Base-by-base conservation (phyloP, 2,329 filamentous ascomycete genomes). In the Sporothrix sp. region DNA sequence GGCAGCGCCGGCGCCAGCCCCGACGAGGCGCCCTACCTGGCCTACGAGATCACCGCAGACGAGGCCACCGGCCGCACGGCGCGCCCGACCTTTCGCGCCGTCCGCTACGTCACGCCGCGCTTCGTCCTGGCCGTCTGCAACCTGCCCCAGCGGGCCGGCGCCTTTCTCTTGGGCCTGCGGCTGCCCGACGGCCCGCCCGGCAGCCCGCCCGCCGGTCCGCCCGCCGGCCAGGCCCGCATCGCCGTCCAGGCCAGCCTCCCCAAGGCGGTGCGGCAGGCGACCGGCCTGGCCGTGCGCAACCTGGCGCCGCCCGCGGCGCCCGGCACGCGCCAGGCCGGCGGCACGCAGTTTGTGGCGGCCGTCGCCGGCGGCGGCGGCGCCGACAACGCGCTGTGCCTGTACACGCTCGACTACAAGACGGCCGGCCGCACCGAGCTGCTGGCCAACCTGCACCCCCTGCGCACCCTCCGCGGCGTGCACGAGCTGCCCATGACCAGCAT, bases 281-380 rank as follows among this genome's bases (percentile, higher is more conserved):
- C 87, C 0, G 84, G 85, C 9, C 73, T 97, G 46, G 86, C 93
- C 46, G 80, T 91, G 45, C 81, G 81, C 53, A 79, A 83, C 52
- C 74, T 96, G 9, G 74, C 77, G 9, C 74, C 71, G 4, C 69
- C 77, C 7, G 66, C 74, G 0, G 70, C 75, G 16, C 67, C 75
- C 4, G 56, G 48, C 20, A 40, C 28, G 9, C 53, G 33, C 1
- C 50, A 54, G 47, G 78, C 77, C 48, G 81, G 85, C 50, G 81
- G 84, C 53, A 78, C 82, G 42, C 88, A 96, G 66, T 85, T 88
- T 57, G 78, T 85, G 42, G 75, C 95, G 57, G 90, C 89, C 7
- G 80, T 94, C 13, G 85, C 86, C 3, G 84, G 84, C 3, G 84
- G 84, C 8, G 40, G 32, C 13, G 84, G 84, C 7, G 84, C 85